Evolutionary conservation across 2,329 filamentous ascomycete genomes (phyloP).

Genomic region (Penicillium sp.): DNA sequence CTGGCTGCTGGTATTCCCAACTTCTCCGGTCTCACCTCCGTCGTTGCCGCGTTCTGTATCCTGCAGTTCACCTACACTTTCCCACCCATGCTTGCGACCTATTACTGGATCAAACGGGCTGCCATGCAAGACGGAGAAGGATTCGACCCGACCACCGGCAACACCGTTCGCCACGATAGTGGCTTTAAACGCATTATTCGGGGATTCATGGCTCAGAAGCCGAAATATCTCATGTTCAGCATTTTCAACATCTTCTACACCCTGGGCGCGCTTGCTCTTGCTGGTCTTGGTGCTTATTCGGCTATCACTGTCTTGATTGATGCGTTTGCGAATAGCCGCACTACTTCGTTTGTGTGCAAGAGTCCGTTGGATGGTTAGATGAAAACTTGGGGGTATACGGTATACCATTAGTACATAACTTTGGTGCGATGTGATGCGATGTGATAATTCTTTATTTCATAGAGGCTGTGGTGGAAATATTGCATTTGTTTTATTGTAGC

Average conservation of each 20-base stretch:
- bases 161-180: slow-evolving; percentile 36
- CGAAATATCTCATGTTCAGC: slow-evolving; percentile 12
- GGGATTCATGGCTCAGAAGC: slow-evolving; percentile 34
- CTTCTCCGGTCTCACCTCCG: slow-evolving; percentile 49
- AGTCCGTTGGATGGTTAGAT: slow-evolving; percentile 15
- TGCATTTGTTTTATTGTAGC: not conserved
- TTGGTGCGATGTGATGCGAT: not conserved
- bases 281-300: slow-evolving; percentile 17
- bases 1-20: slow-evolving; percentile 59
- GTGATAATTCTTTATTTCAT: not conserved
- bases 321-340: not conserved
- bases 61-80: slow-evolving; percentile 63
- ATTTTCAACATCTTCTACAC: slow-evolving; percentile 14
- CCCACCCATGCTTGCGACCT: slow-evolving; percentile 54
- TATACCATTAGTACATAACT: not conserved
- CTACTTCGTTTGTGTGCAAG: slow-evolving; percentile 12
- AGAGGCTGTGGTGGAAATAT: not conserved
- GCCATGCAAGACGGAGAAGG: slow-evolving; percentile 47
- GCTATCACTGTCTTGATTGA: slow-evolving; percentile 6
- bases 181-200: slow-evolving; percentile 45
- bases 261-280: slow-evolving; percentile 12
- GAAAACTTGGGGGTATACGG: not conserved
- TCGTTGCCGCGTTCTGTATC: slow-evolving; percentile 58
- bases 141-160: slow-evolving; percentile 47
- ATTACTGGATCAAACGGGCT: slow-evolving; percentile 49